Conservation (phyloP, 331 rosid genomes). For the Telfairia occidentalis region DNA sequence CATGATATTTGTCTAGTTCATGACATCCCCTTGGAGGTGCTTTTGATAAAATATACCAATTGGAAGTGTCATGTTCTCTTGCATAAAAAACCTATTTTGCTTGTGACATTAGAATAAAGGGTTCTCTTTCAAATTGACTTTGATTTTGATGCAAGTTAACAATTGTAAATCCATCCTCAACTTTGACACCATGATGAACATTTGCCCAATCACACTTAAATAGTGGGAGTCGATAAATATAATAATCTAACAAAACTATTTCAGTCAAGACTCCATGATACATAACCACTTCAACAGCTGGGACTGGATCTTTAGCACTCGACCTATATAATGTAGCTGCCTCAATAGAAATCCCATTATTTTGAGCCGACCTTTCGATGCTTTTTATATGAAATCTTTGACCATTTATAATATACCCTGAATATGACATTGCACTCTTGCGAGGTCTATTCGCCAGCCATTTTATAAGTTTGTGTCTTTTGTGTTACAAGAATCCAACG, state of each 20-base stretch:
- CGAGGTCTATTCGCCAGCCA: no score
- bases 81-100: background rate
- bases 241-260: background rate
- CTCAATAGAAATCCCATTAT: background rate
- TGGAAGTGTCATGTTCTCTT: background rate
- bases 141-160: background rate
- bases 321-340: background rate
- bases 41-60: background rate
- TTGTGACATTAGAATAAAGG: no score
- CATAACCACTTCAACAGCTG: background rate
- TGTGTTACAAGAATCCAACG: no score
- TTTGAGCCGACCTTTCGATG: background rate
- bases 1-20: background rate
- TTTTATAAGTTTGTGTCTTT: background rate
- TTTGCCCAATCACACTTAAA: constrained; percentile 12
- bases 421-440: background rate
- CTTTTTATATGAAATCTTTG: background rate
- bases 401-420: background rate
- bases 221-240: background rate
- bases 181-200: background rate
- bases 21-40: constrained; percentile 3
- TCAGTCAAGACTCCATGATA: background rate
- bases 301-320: background rate
- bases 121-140: no score
- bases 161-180: background rate